Evolutionary conservation across 352 stramenopile species (phyloP).

Genomic region (Phytophthora quininea): DNA sequence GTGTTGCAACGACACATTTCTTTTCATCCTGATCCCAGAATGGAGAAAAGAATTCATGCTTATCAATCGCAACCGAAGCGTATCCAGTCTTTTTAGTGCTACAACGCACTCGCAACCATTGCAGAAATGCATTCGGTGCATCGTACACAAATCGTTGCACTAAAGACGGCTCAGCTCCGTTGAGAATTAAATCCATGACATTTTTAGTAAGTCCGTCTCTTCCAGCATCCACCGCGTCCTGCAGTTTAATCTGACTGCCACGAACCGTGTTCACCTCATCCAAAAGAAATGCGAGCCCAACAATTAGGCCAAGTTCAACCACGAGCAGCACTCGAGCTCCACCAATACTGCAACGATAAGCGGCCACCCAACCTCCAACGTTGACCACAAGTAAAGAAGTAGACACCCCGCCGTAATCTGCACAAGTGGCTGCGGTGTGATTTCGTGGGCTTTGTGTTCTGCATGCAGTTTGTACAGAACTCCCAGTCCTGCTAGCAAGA

Average conservation of each 20-base stretch:
- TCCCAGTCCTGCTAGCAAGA: constrained; percentile 22
- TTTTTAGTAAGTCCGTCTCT: constrained; percentile 24
- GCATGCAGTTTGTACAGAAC: constrained; percentile 18
- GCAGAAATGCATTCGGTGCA: constrained; percentile 48
- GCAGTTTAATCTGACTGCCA: constrained; percentile 42
- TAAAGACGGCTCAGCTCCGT: constrained; percentile 50
- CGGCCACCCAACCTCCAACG: constrained; percentile 24
- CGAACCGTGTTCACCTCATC: constrained; percentile 36
- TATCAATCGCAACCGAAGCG: constrained; percentile 7
- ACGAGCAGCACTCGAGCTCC: constrained; percentile 25
- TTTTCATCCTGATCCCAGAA: constrained; percentile 29
- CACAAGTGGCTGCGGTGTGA: constrained; percentile 10
- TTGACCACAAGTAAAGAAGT: constrained; percentile 21
- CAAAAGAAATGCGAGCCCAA: constrained; percentile 25
- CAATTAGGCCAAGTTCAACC: constrained; percentile 11
- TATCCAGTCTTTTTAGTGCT: constrained; percentile 10
- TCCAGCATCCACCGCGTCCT: constrained; percentile 4
- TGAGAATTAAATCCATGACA: constrained; percentile 37
- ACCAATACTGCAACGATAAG: constrained; percentile 22
- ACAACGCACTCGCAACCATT: constrained; percentile 44
- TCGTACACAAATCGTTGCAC: constrained; percentile 60
- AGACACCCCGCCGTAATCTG: not conserved
- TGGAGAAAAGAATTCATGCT: constrained; percentile 36
- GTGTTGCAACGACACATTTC: constrained; percentile 8
- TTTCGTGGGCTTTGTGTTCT: not conserved